phyloP scores from a whole-genome alignment of 805 yeast genomes.

The Suhomyces sp. region DNA sequence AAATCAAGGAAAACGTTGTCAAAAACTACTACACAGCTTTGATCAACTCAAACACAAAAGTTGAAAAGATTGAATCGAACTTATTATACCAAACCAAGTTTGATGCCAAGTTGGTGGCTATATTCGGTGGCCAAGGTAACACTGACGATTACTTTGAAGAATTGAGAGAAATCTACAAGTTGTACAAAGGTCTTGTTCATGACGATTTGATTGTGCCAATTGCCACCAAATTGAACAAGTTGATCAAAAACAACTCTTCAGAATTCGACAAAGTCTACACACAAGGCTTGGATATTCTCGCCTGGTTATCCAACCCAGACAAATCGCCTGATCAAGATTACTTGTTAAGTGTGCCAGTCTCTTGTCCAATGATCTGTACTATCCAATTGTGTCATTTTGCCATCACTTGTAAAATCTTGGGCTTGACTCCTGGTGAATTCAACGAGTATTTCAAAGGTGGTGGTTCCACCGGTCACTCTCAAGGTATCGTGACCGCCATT shows the following conservation, averaged over 20 bases:
- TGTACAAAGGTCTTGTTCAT: conserved; percentile 68
- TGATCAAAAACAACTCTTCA: conserved; percentile 66
- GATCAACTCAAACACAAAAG: conserved; percentile 24
- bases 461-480: conserved; percentile 88
- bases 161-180: conserved; percentile 76
- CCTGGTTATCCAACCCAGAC: conserved; percentile 84
- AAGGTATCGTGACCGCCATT: conserved; percentile 89
- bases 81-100: conserved; percentile 62
- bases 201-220: conserved; percentile 67
- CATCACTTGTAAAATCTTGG: conserved; percentile 78
- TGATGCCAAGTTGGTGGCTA: conserved; percentile 68
- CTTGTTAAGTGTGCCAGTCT: conserved; percentile 84
- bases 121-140: conserved; percentile 99
- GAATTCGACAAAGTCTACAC: conserved; percentile 72
- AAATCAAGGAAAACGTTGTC: conserved; percentile 66
- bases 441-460: conserved; percentile 50
- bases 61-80: conserved; percentile 32
- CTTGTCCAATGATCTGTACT: conserved; percentile 96
- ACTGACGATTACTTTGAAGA: conserved; percentile 97
- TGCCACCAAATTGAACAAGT: conserved; percentile 62
- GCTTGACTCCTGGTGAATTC: conserved; percentile 86
- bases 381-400: conserved; percentile 94
- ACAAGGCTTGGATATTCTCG: conserved; percentile 84
- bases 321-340: conserved; percentile 88
- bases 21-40: conserved; percentile 64